These are phyloP conservation scores for Polygonum aviculare DNA, from an alignment of 148 eudicot genomes.

Conservation along the genomic window DNA sequence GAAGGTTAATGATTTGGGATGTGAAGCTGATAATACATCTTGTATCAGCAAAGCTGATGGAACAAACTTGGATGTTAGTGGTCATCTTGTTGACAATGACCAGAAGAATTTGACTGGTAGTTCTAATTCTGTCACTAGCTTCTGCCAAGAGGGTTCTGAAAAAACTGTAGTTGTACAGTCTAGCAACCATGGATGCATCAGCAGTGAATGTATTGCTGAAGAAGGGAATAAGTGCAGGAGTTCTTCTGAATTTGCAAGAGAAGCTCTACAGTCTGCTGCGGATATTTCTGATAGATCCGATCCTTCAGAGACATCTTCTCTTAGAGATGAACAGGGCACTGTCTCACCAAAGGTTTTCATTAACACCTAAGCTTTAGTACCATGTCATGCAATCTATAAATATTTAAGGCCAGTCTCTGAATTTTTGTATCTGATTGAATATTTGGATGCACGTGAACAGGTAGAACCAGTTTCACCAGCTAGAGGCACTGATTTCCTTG, in stretches of 20 bases:
- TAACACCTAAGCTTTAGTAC: neutral
- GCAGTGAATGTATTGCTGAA: conserved; percentile 10
- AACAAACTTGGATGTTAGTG: conserved; percentile 4
- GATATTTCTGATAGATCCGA: conserved; percentile 17
- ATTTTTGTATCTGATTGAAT: conserved; percentile 10
- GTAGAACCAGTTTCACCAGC: conserved; percentile 8
- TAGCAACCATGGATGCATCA: neutral
- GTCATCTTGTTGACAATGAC: conserved; percentile 14
- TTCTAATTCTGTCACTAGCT: conserved; percentile 23
- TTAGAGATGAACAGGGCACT: conserved; percentile 12
- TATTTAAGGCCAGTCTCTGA: neutral
- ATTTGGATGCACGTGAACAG: conserved; percentile 15
- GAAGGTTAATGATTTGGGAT: conserved; percentile 11
- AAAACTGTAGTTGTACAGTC: conserved; percentile 19
- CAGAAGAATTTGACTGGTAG: conserved; percentile 19
- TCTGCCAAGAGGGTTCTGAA: conserved; percentile 13
- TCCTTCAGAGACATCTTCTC: conserved; percentile 20
- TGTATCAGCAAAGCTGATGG: conserved; percentile 24
- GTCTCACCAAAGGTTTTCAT: conserved; percentile 17
- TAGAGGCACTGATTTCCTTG: conserved; percentile 3
- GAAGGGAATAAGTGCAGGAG: neutral
- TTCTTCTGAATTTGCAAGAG: conserved; percentile 9
- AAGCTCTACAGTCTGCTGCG: conserved; percentile 7
- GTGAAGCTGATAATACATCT: conserved; percentile 19
- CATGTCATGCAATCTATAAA: neutral